Evolutionary conservation across 2,329 filamentous ascomycete species (phyloP).

Genomic region (Botryotinia calthae): DNA sequence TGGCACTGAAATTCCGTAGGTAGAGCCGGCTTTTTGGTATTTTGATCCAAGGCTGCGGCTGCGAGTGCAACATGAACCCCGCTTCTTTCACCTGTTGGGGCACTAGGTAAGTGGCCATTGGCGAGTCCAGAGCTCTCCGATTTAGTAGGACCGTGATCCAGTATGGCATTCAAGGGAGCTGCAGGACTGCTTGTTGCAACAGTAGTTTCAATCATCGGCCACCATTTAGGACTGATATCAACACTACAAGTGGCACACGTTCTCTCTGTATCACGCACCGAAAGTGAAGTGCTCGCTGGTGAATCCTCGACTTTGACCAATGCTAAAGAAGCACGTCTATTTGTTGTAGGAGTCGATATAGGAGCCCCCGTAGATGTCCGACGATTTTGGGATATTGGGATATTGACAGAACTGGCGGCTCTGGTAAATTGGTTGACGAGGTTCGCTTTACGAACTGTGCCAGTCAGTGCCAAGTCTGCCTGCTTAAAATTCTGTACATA

Average conservation of each 20-base stretch:
- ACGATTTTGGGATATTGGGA: slow-evolving; percentile 45
- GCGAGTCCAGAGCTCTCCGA: slow-evolving; percentile 1
- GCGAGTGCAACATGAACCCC: slow-evolving; percentile 37
- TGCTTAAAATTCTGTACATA: slow-evolving; percentile 92
- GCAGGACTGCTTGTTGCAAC: neutral
- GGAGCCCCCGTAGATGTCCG: slow-evolving; percentile 53
- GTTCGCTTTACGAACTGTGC: slow-evolving; percentile 89
- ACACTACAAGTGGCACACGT: slow-evolving; percentile 63
- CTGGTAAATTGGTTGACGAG: slow-evolving; percentile 45
- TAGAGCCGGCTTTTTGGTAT: slow-evolving; percentile 25
- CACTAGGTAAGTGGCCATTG: slow-evolving; percentile 27
- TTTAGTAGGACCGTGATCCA: slow-evolving; percentile 1
- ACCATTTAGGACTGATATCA: slow-evolving; percentile 74
- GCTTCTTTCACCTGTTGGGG: slow-evolving; percentile 19
- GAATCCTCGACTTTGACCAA: slow-evolving; percentile 34
- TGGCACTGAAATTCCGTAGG: slow-evolving; percentile 67
- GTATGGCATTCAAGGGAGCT: neutral
- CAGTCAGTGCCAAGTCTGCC: slow-evolving; percentile 84
- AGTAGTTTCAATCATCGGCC: slow-evolving; percentile 40
- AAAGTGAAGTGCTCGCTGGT: neutral
- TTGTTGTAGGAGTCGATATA: slow-evolving; percentile 23
- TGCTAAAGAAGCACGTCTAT: slow-evolving; percentile 32
- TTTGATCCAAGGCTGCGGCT: slow-evolving; percentile 38
- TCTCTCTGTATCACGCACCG: slow-evolving; percentile 42
- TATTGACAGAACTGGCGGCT: slow-evolving; percentile 27